phyloP scores from a whole-genome alignment of 768 basidiomycete species.

The Leccinellum albellum region DNA sequence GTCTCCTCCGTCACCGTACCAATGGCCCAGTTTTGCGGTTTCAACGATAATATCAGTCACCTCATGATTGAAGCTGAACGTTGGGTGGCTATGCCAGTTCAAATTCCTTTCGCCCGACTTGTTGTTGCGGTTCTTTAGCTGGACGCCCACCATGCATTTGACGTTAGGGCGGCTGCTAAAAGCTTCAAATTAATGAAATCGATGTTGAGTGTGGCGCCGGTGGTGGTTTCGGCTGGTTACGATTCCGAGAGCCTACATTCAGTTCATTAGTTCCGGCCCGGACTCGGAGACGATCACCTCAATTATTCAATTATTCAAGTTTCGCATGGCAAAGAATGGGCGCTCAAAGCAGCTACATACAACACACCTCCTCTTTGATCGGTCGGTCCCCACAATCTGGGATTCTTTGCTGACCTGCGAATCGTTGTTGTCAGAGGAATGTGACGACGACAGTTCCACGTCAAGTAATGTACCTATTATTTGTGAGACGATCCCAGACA shows the following conservation, averaged over 20 bases:
- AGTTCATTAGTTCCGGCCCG: not conserved
- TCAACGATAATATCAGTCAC: not conserved
- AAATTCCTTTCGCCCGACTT: not conserved
- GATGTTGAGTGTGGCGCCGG: not conserved
- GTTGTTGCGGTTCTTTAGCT: not conserved
- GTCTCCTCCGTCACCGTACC: not conserved
- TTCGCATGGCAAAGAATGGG: not conserved
- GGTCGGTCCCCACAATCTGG: not conserved
- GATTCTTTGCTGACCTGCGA: not conserved
- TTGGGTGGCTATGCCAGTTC: too few relatives aligned
- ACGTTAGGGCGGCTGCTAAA: not conserved
- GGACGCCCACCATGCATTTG: not conserved
- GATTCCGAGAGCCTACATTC: not conserved
- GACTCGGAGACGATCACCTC: not conserved
- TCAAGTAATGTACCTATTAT: too few relatives aligned
- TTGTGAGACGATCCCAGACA: not conserved
- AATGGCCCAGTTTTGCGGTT: too few relatives aligned
- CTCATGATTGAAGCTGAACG: not conserved
- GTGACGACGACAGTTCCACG: too few relatives aligned
- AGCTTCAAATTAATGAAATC: too few relatives aligned
- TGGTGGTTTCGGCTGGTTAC: not conserved
- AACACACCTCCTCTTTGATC: conserved; percentile 1
- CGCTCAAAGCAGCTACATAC: not conserved
- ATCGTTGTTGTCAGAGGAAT: not conserved
- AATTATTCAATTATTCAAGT: not conserved